Evolutionary conservation across 2,329 filamentous ascomycete genomes (phyloP).

Genomic region (Ophiosphaerella korrae): DNA sequence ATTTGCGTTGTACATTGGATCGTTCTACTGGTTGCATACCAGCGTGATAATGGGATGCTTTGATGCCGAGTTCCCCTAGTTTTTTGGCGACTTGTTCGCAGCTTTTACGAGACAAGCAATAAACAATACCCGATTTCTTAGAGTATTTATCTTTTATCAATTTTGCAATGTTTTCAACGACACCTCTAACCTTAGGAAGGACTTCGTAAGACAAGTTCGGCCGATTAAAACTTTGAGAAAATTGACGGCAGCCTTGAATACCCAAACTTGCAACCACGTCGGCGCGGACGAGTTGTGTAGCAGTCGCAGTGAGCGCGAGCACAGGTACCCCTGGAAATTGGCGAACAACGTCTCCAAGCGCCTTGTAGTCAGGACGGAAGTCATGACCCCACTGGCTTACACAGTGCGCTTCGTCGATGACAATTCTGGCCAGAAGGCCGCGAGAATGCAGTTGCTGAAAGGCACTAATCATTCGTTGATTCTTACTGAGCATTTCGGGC

Average conservation of each 20-base stretch:
- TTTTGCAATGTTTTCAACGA: slow-evolving; percentile 61
- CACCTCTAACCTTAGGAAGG: slow-evolving; percentile 67
- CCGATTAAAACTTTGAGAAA: slow-evolving; percentile 95
- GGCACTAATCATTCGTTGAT: slow-evolving; percentile 66
- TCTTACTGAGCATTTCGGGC: slow-evolving; percentile 94
- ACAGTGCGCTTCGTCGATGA: slow-evolving; percentile 99
- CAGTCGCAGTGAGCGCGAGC: slow-evolving; percentile 94
- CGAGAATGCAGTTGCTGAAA: slow-evolving; percentile 72
- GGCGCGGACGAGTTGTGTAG: slow-evolving; percentile 87
- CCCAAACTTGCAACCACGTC: slow-evolving; percentile 92
- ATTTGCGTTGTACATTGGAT: slow-evolving; percentile 72
- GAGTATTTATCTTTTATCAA: slow-evolving; percentile 74
- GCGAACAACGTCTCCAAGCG: slow-evolving; percentile 73
- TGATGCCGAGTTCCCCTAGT: slow-evolving; percentile 69
- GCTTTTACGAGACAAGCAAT: slow-evolving; percentile 83
- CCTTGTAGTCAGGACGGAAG: slow-evolving; percentile 94
- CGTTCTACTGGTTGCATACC: slow-evolving; percentile 72
- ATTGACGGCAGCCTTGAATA: slow-evolving; percentile 77
- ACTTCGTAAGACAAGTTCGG: slow-evolving; percentile 93
- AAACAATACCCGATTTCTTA: slow-evolving; percentile 85
- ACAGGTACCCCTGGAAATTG: slow-evolving; percentile 81
- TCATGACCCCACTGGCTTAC: slow-evolving; percentile 99
- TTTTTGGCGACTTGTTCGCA: slow-evolving; percentile 80
- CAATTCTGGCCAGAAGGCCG: slow-evolving; percentile 80
- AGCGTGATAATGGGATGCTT: slow-evolving; percentile 85